A percentile compares a stretch with the other conserved stretches of the same genome.
phyloP scores from a whole-genome alignment of 306 rosid species.

The Calophaca sinica region DNA sequence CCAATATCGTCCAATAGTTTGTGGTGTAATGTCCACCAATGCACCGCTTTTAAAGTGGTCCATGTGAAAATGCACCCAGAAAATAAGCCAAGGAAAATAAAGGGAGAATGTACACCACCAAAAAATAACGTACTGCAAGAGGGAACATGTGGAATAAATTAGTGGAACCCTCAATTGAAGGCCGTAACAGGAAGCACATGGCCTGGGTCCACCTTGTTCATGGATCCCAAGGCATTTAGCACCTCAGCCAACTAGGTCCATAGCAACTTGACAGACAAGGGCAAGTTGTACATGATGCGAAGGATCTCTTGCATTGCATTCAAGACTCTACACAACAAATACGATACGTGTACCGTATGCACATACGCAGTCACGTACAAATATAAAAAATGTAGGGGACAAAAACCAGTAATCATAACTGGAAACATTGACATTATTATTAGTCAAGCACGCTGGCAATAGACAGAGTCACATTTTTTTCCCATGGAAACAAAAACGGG shows the following conservation, averaged over 20 bases:
- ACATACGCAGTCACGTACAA: not conserved
- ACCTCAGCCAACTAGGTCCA: slow-evolving; percentile 37
- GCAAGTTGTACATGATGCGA: not conserved
- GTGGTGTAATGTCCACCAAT: too few species aligned
- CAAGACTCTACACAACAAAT: slow-evolving; percentile 9
- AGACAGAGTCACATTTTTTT: slow-evolving; percentile 16
- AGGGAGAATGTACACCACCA: not conserved
- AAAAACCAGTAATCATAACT: slow-evolving; percentile 19
- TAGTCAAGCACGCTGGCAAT: slow-evolving; percentile 39
- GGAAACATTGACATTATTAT: slow-evolving; percentile 46
- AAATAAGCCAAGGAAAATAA: not conserved
- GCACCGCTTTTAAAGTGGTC: too few species aligned
- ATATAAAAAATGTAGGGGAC: slow-evolving; percentile 32
- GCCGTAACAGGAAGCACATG: slow-evolving; percentile 54
- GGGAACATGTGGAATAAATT: slow-evolving; percentile 37
- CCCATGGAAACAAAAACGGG: slow-evolving; percentile 45
- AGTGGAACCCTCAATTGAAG: slow-evolving; percentile 44
- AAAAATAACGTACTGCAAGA: not conserved
- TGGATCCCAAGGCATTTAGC: slow-evolving; percentile 44
- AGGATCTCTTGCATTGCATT: slow-evolving; percentile 47
- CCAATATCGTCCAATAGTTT: too few species aligned
- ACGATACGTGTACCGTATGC: not conserved
- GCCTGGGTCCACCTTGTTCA: slow-evolving; percentile 52
- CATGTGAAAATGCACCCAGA: too few species aligned
- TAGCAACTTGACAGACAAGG: slow-evolving; percentile 19